These are phyloP conservation scores for Saxophila tyrrhenica DNA, from an alignment of 495 filamentous ascomycete genomes.

Conservation along the genomic window DNA sequence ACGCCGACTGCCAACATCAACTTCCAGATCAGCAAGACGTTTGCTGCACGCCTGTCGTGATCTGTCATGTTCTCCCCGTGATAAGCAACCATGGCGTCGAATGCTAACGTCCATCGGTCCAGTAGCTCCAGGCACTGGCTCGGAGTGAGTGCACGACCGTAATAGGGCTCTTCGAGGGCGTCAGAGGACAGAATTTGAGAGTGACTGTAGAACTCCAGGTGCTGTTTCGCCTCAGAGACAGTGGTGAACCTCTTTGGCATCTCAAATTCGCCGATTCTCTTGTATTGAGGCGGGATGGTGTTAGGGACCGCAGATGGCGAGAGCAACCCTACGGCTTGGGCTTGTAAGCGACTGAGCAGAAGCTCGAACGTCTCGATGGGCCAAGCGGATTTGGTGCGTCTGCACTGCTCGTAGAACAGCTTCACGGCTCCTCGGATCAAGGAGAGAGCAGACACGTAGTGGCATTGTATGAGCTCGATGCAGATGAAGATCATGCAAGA, in stretches of 20 bases:
- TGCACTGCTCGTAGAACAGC: conserved; percentile 1
- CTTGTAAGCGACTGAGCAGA: conserved; percentile 1
- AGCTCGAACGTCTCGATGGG: conserved; percentile 4
- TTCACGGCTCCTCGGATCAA: background rate
- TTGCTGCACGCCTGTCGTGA: background rate
- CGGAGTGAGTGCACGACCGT: background rate
- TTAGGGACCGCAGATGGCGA: background rate
- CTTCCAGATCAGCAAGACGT: background rate
- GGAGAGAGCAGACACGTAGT: conserved; percentile 4
- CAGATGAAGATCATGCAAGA: conserved; percentile 5
- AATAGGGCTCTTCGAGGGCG: background rate
- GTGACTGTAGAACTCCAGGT: background rate
- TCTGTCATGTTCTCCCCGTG: background rate
- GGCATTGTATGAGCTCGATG: conserved; percentile 9
- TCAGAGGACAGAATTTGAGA: background rate
- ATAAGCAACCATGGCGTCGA: background rate
- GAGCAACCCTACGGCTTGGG: background rate
- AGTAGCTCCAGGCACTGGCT: background rate
- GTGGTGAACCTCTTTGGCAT: background rate
- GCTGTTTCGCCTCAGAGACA: background rate
- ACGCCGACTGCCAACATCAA: too few species aligned
- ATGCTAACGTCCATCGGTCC: background rate
- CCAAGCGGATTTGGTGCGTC: background rate
- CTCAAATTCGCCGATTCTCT: background rate
- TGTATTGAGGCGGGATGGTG: background rate